A percentile compares a stretch with the other conserved stretches of the same genome.
Evolutionary conservation across 768 basidiomycete genomes (phyloP).

Genomic region (Fibroporia radiculosa): DNA sequence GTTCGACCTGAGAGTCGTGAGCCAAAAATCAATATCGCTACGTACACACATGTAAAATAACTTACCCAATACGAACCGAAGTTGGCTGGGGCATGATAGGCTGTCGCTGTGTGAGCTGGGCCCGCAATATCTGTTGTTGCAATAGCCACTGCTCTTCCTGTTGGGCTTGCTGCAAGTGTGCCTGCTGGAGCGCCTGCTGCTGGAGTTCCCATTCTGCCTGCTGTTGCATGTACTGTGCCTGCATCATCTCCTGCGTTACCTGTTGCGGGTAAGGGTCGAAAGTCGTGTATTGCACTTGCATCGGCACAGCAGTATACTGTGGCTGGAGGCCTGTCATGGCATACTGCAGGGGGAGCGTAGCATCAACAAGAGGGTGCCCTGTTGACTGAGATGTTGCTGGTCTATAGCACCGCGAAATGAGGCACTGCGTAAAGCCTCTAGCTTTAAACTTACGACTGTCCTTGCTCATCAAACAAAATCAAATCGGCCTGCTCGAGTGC

Average conservation of each 20-base stretch:
- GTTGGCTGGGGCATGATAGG: slow-evolving; percentile 50
- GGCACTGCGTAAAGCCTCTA: too few relatives aligned
- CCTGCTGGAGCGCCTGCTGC: slow-evolving; percentile 34
- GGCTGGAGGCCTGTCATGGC: slow-evolving; percentile 14
- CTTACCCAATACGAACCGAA: slow-evolving; percentile 38
- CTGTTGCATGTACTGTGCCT: slow-evolving; percentile 33
- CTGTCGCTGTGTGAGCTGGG: slow-evolving; percentile 37
- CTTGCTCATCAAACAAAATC: slow-evolving; percentile 74
- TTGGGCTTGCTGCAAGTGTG: slow-evolving; percentile 30
- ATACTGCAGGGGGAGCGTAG: slow-evolving; percentile 18
- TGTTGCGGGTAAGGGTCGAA: slow-evolving; percentile 91
- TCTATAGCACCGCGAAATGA: neutral
- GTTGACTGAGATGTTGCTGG: slow-evolving; percentile 4
- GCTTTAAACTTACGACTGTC: slow-evolving; percentile 41
- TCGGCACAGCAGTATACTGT: slow-evolving; percentile 22
- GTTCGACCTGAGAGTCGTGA: slow-evolving; percentile 29
- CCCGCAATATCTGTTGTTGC: slow-evolving; percentile 43
- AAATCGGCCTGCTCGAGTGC: slow-evolving; percentile 67
- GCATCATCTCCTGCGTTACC: slow-evolving; percentile 72
- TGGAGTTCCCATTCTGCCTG: slow-evolving; percentile 67
- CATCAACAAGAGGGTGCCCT: slow-evolving; percentile 16
- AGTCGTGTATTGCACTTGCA: slow-evolving; percentile 73
- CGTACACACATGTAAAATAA: slow-evolving; percentile 50
- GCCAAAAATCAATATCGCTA: slow-evolving; percentile 16
- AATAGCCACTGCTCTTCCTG: slow-evolving; percentile 41